Percentiles rank a stretch among this genome's conserved stretches.
Conservation (phyloP, 1,284 basidiomycete species). For the Mycocalia duriaeana region DNA sequence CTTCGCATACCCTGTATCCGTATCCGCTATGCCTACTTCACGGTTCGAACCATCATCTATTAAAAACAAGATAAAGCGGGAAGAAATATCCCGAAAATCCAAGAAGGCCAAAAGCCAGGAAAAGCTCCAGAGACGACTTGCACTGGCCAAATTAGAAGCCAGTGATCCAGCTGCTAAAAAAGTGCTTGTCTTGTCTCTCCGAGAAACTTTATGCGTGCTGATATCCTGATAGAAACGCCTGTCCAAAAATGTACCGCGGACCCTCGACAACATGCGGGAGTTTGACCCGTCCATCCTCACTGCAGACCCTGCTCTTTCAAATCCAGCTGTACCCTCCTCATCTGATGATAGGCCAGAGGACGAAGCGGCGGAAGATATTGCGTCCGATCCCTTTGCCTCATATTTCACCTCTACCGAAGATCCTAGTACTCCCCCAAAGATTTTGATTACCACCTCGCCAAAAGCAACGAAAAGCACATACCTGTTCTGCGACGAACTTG, state of each 20-base stretch:
- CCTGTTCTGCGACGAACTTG: constrained; percentile 87
- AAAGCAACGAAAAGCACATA: constrained; percentile 82
- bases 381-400: constrained; percentile 67
- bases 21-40: constrained; percentile 45
- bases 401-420: constrained; percentile 66
- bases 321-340: not conserved
- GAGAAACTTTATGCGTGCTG: not conserved
- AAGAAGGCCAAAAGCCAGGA: constrained; percentile 79
- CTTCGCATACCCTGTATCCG: too few relatives aligned
- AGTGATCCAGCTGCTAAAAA: constrained; percentile 69
- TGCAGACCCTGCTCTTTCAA: constrained; percentile 43
- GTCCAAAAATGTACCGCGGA: constrained; percentile 82
- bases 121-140: constrained; percentile 79
- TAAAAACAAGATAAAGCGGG: constrained; percentile 82
- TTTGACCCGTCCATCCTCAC: constrained; percentile 84
- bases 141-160: constrained; percentile 66
- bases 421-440: constrained; percentile 70
- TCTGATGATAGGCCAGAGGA: constrained; percentile 37
- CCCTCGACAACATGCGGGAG: constrained; percentile 90
- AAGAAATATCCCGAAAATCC: constrained; percentile 68
- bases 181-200: constrained; percentile 35
- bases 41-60: constrained; percentile 65
- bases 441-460: constrained; percentile 88
- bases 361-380: constrained; percentile 64
- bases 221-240: constrained; percentile 63